Evolutionary conservation across 192 early-diverging fungal species (phyloP), one percentile per base, ranked within the genome.

Genomic region (Spinellus fusiger): DNA sequence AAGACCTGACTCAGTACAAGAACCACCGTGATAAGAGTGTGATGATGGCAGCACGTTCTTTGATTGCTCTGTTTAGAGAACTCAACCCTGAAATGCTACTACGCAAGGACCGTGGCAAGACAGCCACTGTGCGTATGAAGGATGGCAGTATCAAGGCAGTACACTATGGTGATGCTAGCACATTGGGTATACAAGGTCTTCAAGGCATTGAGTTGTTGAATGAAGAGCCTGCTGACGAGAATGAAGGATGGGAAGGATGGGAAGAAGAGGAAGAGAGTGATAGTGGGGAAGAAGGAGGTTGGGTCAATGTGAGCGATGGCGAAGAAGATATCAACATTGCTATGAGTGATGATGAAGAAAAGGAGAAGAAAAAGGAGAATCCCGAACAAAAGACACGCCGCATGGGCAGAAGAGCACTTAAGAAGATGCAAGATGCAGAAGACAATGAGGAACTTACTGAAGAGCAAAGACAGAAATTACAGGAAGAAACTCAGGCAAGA

Each of bases 21-120:
- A 88, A 88, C 63, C 90, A 95, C 70, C 82, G 87, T 18, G 92
- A 97, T 66, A 99, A 97, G 81, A 89, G 90, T 34, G 89, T 96
- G 16, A 91, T 91, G 85, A 93, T 90, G 77, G 97, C 92, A 3
- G 91, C 91, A 1, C 80, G 95, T 49, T 87, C 93, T 4, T 73
- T 99, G 66, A 85, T 99, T 55, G 77, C 80, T 25, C 81, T 99
- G n/a, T 99, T 87, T 83, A 77, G 97, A 23, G 94, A 98, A 61
- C 71, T 95, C 57, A 98, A 99, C 75, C 97, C 97, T 5, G 88
- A 93, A 74, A 70, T 99, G 80, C 80, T 99, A 20, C 78, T 84
- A 49, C 89, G 91, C 68, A 93, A 93, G 69, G 94, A 99, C 62
- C 80, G 97, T 46, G 95, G 96, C 29, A 95, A 94, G 71, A 78